These are phyloP conservation scores for Salvia hispanica DNA, from an alignment of 257 asterid genomes.

Conservation along the genomic window DNA sequence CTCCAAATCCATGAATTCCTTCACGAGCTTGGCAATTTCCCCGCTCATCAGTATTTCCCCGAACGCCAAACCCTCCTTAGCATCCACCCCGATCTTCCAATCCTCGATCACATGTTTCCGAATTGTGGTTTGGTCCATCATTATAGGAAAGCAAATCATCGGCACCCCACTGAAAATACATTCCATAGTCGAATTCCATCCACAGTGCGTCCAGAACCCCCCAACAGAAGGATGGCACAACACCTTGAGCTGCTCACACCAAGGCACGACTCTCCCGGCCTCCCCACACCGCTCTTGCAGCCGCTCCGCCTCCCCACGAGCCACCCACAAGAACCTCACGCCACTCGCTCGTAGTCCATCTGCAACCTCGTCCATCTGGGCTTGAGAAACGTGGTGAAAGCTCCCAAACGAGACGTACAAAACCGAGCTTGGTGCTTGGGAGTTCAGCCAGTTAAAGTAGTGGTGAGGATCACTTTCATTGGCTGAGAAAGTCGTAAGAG, in stretches of 20 bases:
- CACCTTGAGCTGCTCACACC: slow-evolving; percentile 66
- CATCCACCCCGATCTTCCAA: slow-evolving; percentile 66
- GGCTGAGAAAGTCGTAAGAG: slow-evolving; percentile 13
- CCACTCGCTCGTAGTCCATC: slow-evolving; percentile 57
- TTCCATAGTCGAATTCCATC: slow-evolving; percentile 74
- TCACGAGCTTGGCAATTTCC: slow-evolving; percentile 41
- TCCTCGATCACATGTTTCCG: slow-evolving; percentile 63
- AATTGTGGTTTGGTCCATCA: slow-evolving; percentile 53
- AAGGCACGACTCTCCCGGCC: slow-evolving; percentile 49
- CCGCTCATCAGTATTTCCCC: slow-evolving; percentile 44
- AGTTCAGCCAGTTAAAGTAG: slow-evolving; percentile 59
- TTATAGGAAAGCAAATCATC: slow-evolving; percentile 55
- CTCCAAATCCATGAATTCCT: slow-evolving; percentile 53
- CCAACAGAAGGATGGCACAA: slow-evolving; percentile 58
- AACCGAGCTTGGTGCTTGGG: slow-evolving; percentile 64
- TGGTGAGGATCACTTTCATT: slow-evolving; percentile 16
- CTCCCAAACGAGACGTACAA: slow-evolving; percentile 71
- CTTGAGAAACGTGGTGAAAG: slow-evolving; percentile 54
- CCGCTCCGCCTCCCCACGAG: slow-evolving; percentile 59
- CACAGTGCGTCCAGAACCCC: slow-evolving; percentile 83
- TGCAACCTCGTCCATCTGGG: slow-evolving; percentile 64
- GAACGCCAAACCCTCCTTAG: slow-evolving; percentile 32
- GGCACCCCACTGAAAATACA: slow-evolving; percentile 58
- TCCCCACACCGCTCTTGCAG: slow-evolving; percentile 45
- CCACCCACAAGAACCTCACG: slow-evolving; percentile 66